Evolutionary conservation across 23 red algal species (phyloP), one percentile per base, ranked within the genome.

Genomic region (Gracilaria vermiculophylla): DNA sequence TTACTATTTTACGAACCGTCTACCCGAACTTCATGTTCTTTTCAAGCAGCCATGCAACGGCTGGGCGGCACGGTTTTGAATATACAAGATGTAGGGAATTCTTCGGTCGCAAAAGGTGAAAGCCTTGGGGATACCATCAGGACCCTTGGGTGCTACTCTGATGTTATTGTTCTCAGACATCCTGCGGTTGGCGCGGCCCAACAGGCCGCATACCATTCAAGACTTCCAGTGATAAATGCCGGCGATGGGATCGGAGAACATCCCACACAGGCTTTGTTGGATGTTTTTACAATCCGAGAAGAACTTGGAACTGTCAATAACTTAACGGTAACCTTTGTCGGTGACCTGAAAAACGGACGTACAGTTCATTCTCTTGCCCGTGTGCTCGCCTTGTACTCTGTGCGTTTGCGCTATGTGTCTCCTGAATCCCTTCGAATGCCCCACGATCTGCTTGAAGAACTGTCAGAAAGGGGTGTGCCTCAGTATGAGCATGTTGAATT

Each of bases 211-310:
- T 61, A 53, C 20, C 44, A 52, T 62, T 82, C 87, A 2, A 76
- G 70, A 57, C 73, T 86, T 31, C 96, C 96, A 3, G 47, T 98
- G 9, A 93, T 98, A 42, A 98, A 95, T 78, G 96, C 96, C 7
- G 96, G 96, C 20, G 96, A 98, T 57, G 96, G 96, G 12, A 82
- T 93, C 21, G 97, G 97, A 49, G 97, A 99, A 64, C 97, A 99
- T 64, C 97, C 97, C 27, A 99, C 97, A 20, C 97, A 99, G 69
- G 93, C 97, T 11, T 76, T 99, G 73, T 56, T 99, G 50, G 97
- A 99, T 77, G 94, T 99, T 41, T 99, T 95, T 47, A 99, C 97
- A 25, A 99, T 99, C 47, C 97, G 97, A 20, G 97, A 99, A 87
- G 97, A 99, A 82, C 91, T 99, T 11, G 97, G 97, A 48, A 99